Evolutionary conservation across 306 rosid species (phyloP), one percentile per base, ranked within the genome.

Genomic region (Prosopis cineraria): DNA sequence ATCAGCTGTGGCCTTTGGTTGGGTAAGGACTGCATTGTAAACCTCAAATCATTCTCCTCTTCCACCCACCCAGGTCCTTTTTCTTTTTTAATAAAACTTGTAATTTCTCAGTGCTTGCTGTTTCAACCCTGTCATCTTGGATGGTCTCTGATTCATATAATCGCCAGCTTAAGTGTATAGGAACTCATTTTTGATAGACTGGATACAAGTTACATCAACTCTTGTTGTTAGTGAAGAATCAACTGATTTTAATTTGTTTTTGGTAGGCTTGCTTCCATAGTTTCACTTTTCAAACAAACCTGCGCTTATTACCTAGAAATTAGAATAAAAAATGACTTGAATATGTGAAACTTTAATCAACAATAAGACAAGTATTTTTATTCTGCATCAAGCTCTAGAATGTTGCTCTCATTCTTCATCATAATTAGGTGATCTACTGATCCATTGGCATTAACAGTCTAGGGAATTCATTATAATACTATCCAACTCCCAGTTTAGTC

Each of bases 1-100:
- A 81, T 88, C 98, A 44, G 98, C 98, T 31, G 80, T 88, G 81
- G 93, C 98, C 80, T 95, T 95, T 78, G 84, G 84, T 86, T 95
- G 97, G 98, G 97, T 92, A 83, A 88, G 93, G 41, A 78, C 68
- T 47, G 72, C 48, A 53, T 59, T 79, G 24, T 64, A 37, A 56
- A 64, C 36, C 40, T 69, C 14, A 55, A 71, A 44, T 22, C 36
- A 62, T 76, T 80, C 39, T 31, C 60, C 74, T 81, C 62, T 73
- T 65, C 29, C 60, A 5, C 20, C 37, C 24, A 47, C 70, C 53
- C 30, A 34, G 16, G 76, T 77, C 47, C 73, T 59, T 24, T 70
- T 64, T 63, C 31, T 66, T 17, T 60, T 52, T 52, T 52, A 7
- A 47, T 19, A 68, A 16, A 37, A 33, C 3, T 10, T 68, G 16